Conservation (phyloP, 2,329 filamentous ascomycete species). For the Nigrospora oryzae region DNA sequence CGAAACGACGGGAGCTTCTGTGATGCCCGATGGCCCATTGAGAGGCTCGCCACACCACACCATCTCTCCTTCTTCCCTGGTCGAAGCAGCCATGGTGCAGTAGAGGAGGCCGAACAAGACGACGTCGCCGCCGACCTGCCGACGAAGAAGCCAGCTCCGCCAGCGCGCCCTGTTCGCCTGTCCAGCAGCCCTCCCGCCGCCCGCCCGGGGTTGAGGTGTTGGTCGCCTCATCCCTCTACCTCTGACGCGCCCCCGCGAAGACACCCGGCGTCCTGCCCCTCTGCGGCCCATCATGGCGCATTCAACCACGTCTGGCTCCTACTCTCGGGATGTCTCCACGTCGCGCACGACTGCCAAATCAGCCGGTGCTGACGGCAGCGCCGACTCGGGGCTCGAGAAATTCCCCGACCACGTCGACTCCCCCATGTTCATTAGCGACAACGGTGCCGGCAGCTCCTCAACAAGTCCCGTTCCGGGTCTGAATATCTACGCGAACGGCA, state of each 20-base stretch:
- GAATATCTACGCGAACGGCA: slow-evolving; percentile 20
- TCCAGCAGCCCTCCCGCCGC: too few relatives aligned
- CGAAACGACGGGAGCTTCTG: too few relatives aligned
- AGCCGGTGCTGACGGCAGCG: slow-evolving; percentile 14
- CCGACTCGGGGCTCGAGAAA: slow-evolving; percentile 21
- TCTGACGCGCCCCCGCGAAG: not conserved
- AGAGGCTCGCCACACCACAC: too few relatives aligned
- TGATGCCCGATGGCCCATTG: too few relatives aligned
- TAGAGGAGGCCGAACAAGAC: too few relatives aligned
- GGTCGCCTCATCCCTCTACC: too few relatives aligned
- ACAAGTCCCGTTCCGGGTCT: slow-evolving; percentile 8
- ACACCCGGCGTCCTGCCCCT: not conserved
- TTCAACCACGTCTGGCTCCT: slow-evolving; percentile 20
- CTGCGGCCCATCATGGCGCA: slow-evolving; percentile 18
- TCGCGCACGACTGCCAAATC: slow-evolving; percentile 18
- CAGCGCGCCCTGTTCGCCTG: too few relatives aligned
- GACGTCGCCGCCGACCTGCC: too few relatives aligned
- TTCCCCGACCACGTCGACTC: slow-evolving; percentile 25
- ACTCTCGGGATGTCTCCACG: slow-evolving; percentile 19
- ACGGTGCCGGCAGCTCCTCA: slow-evolving; percentile 15
- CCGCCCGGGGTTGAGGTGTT: too few relatives aligned
- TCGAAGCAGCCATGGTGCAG: too few relatives aligned
- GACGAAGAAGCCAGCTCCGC: too few relatives aligned
- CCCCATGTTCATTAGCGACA: slow-evolving; percentile 17
- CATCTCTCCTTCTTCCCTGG: too few relatives aligned